Conservation (phyloP, 2,329 filamentous ascomycete species). For the Teratosphaeria gauchensis region DNA sequence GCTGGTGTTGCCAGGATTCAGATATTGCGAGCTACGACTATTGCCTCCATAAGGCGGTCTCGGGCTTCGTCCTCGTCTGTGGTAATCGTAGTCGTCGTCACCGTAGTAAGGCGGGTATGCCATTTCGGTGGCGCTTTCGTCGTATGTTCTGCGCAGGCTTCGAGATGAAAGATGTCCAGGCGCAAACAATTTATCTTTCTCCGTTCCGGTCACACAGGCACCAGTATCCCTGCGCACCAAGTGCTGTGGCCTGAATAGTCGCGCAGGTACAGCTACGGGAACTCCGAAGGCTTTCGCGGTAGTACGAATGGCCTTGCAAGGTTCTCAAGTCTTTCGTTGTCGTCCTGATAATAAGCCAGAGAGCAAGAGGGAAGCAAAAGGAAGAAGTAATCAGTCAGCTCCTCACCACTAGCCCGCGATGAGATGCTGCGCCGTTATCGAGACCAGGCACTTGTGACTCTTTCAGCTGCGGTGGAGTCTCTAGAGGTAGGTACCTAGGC, state of each 20-base stretch:
- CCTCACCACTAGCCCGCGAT: neutral
- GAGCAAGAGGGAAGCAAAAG: neutral
- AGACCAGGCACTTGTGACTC: neutral
- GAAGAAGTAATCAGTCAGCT: neutral
- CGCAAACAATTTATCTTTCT: neutral
- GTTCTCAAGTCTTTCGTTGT: neutral
- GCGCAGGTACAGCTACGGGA: neutral
- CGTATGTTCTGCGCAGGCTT: neutral
- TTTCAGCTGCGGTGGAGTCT: neutral
- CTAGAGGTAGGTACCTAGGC: neutral
- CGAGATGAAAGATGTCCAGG: neutral
- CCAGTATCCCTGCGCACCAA: neutral
- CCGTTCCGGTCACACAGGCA: neutral
- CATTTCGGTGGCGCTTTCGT: neutral
- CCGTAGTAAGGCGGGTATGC: slow-evolving; percentile 10
- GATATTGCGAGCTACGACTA: slow-evolving; percentile 14
- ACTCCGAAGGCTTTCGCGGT: neutral
- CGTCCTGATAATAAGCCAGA: neutral
- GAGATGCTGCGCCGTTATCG: neutral
- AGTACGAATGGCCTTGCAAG: neutral
- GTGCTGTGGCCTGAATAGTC: neutral
- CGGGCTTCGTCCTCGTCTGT: slow-evolving; percentile 9
- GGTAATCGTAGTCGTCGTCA: slow-evolving; percentile 14
- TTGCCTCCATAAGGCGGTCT: slow-evolving; percentile 5
- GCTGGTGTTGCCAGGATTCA: slow-evolving; percentile 12